These are phyloP conservation scores for Boletus sensibilis DNA, from an alignment of 768 basidiomycete genomes.

Conservation along the genomic window DNA sequence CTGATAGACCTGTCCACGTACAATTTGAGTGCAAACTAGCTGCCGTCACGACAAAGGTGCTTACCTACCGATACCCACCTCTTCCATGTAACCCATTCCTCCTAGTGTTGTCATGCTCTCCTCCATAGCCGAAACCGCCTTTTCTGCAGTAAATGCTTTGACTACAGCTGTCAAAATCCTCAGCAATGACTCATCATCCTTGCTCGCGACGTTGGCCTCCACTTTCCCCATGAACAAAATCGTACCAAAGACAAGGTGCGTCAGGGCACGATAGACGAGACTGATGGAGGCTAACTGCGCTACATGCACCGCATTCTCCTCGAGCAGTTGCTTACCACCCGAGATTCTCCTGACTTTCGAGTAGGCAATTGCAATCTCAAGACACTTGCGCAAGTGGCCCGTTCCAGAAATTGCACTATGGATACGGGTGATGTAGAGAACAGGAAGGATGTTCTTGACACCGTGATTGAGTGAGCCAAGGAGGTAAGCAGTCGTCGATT, in stretches of 20 bases:
- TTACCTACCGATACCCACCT: constrained; percentile 64
- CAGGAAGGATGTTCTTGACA: constrained; percentile 63
- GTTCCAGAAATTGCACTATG: constrained; percentile 59
- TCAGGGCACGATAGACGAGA: constrained; percentile 62
- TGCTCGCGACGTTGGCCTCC: constrained; percentile 52
- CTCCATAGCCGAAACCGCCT: constrained; percentile 61
- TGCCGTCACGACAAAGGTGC: constrained; percentile 2
- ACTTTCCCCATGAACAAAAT: constrained; percentile 58
- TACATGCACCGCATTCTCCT: constrained; percentile 61
- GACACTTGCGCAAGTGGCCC: constrained; percentile 58
- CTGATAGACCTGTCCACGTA: constrained; percentile 46
- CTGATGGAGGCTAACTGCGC: constrained; percentile 59
- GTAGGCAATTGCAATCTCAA: constrained; percentile 65
- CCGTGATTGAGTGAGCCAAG: constrained; percentile 59
- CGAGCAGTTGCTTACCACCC: constrained; percentile 48
- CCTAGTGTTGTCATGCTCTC: constrained; percentile 74
- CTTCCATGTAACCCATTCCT: constrained; percentile 83
- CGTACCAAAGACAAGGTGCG: constrained; percentile 61
- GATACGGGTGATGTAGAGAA: constrained; percentile 76
- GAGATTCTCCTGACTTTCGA: constrained; percentile 57
- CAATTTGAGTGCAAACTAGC: neutral
- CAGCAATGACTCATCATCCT: constrained; percentile 51
- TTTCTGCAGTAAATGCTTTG: constrained; percentile 71
- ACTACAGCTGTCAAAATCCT: constrained; percentile 66
- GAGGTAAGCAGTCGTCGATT: constrained; percentile 59